Evolutionary conservation across 371 early-diverging fungal species (phyloP).

Genomic region (Blakeslea trispora): DNA sequence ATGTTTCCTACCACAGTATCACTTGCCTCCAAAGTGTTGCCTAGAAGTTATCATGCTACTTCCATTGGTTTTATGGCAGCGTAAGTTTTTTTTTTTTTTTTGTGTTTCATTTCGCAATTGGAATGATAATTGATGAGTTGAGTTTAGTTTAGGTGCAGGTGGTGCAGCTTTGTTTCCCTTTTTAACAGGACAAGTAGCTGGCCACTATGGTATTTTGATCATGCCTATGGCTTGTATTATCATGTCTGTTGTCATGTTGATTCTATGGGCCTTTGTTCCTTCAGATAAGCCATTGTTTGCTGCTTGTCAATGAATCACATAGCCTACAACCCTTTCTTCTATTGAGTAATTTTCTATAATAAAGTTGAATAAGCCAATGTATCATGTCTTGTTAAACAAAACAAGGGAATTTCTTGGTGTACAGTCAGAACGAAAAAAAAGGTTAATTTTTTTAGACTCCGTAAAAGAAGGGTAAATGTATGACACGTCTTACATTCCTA

Average conservation of each 20-base stretch:
- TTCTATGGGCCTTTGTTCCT: constrained; percentile 36
- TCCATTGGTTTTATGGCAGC: constrained; percentile 39
- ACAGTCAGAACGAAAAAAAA: no score
- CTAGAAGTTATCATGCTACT: constrained; percentile 35
- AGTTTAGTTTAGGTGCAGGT: constrained; percentile 39
- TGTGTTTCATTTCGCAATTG: no score
- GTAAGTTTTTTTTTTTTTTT: constrained; percentile 16
- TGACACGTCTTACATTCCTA: no score
- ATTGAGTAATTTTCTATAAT: no score
- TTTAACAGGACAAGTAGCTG: constrained; percentile 33
- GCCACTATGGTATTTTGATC: constrained; percentile 29
- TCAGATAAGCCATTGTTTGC: constrained; percentile 29
- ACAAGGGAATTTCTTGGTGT: no score
- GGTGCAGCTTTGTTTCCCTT: constrained; percentile 45
- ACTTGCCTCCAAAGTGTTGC: constrained; percentile 33
- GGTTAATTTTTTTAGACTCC: no score
- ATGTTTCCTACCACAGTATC: constrained; percentile 43
- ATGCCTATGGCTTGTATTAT: constrained; percentile 31
- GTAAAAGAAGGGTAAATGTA: no score
- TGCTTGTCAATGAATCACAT: constrained; percentile 12
- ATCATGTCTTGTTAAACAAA: no score
- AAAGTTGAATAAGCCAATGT: no score
- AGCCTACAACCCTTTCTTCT: no score
- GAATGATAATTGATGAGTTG: no score
- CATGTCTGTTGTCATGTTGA: constrained; percentile 25